A percentile compares a stretch with the other conserved stretches of the same genome.
phyloP scores from a whole-genome alignment of 768 basidiomycete species.

The Boletus subcaerulescens region DNA sequence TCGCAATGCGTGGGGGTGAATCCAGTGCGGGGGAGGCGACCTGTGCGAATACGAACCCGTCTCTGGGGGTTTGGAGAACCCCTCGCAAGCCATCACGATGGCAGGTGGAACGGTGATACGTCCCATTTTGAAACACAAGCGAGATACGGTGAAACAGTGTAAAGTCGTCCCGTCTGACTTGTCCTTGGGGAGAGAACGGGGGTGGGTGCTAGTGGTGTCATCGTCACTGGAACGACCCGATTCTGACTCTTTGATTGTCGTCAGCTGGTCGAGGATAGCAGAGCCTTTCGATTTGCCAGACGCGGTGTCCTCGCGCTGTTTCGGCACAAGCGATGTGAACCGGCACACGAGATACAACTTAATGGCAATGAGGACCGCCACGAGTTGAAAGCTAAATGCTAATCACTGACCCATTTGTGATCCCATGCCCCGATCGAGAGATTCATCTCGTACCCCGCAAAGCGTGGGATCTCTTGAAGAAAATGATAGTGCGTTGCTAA shows the following conservation, averaged over 20 bases:
- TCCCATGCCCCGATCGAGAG: constrained; percentile 18
- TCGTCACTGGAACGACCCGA: neutral
- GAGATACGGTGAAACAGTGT: constrained; percentile 59
- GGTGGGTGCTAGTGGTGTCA: neutral
- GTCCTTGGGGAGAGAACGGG: neutral
- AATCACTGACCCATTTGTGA: constrained; percentile 15
- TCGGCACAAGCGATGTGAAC: constrained; percentile 5
- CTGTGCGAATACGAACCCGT: constrained; percentile 11
- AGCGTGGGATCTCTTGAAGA: constrained; percentile 17
- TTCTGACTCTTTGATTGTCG: neutral
- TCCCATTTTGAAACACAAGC: constrained; percentile 64
- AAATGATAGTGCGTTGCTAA: constrained; percentile 16
- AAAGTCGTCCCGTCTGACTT: constrained; percentile 44
- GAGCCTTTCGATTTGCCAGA: neutral
- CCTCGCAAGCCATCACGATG: constrained; percentile 55
- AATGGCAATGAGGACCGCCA: neutral
- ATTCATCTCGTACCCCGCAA: constrained; percentile 11
- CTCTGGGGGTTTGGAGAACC: constrained; percentile 37
- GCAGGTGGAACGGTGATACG: constrained; percentile 70
- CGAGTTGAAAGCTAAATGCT: neutral
- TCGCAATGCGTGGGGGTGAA: constrained; percentile 6
- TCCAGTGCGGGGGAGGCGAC: constrained; percentile 13
- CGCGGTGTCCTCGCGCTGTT: neutral
- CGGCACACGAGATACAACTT: constrained; percentile 17
- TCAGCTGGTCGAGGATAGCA: neutral